Base-by-base conservation (phyloP, 306 rosid genomes). In the Prosopis cineraria region DNA sequence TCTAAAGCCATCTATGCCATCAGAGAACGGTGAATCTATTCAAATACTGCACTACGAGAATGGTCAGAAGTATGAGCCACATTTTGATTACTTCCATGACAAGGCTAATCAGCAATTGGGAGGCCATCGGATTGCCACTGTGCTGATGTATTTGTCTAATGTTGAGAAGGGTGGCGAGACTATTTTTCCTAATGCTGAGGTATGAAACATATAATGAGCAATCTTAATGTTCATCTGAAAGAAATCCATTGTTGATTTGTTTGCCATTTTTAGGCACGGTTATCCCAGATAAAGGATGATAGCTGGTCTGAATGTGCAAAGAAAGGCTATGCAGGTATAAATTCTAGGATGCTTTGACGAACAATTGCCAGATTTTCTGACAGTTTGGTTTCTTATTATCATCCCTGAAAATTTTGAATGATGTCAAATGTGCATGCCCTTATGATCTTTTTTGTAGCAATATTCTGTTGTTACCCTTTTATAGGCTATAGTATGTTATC, bases 91-190 rank as follows among this genome's bases (percentile, higher is more conserved):
- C 85, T 95, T 95, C 77, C 96, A 88, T 72, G 98, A 91, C 90
- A 88, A 90, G 86, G 89, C 74, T 73, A 93, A 93, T 86, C 97
- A 87, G 68, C 17, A 82, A 62, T 4, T 77, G 70, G 99, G 99
- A 76, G 99, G 99, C 78, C 99, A 93, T 73, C 93, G 99, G 56
- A 45, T 93, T 24, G 98, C 97, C 77, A 95, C 99, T 10, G 89
- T 95, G 47, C 84, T 95, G 88, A 93, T 95, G 98, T 95, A 95
- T 91, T 80, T 95, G 87, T 93, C 99, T 47, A 66, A 86, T 72
- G 89, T 95, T 55, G 91, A 84, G 84, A 91, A 88, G 83, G 99
- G 99, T 53, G 99, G 99, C 36, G 99, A 95, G 78, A 95, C 99
- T 24, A 39, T 93, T 81, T 95, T 95, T 81, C 99, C 99, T 76